Percentiles rank a stretch among this genome's conserved stretches.
Evolutionary conservation across 176 grass and related monocot genomes (phyloP).

Genomic region (Dendrocalamus sinicus): DNA sequence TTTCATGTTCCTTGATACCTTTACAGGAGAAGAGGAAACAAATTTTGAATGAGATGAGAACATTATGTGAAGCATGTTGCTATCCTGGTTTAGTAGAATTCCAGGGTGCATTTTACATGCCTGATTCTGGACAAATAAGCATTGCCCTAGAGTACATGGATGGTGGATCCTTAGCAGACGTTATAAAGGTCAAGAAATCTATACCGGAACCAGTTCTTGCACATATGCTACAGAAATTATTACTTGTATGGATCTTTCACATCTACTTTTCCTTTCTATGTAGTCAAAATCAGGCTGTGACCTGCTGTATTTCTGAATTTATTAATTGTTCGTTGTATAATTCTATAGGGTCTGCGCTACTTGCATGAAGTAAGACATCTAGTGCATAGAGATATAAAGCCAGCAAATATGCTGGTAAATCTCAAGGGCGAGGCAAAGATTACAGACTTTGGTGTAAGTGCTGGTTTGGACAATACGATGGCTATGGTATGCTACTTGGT

Average conservation of each 20-base stretch:
- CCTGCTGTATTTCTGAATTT: constrained; percentile 35
- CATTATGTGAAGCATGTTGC: constrained; percentile 84
- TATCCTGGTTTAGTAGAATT: constrained; percentile 91
- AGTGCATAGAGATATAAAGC: constrained; percentile 99
- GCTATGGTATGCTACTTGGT: constrained; percentile 80
- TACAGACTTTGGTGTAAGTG: constrained; percentile 90
- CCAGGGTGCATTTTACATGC: constrained; percentile 93
- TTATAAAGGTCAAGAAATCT: constrained; percentile 72
- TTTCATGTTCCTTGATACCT: constrained; percentile 46
- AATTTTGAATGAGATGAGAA: constrained; percentile 97
- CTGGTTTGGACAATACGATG: constrained; percentile 92
- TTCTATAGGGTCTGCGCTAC: constrained; percentile 76
- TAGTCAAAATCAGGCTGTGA: constrained; percentile 35
- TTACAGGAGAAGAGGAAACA: constrained; percentile 92
- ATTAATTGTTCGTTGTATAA: constrained; percentile 34
- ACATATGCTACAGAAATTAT: constrained; percentile 73
- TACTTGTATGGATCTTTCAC: constrained; percentile 64
- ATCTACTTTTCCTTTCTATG: constrained; percentile 36
- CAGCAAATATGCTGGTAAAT: constrained; percentile 94
- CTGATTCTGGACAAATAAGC: constrained; percentile 92
- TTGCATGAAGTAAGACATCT: constrained; percentile 89
- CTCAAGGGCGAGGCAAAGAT: constrained; percentile 90
- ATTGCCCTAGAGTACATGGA: constrained; percentile 99
- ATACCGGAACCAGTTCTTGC: constrained; percentile 88
- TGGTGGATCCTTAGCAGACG: constrained; percentile 91